Evolutionary conservation across 495 filamentous ascomycete species (phyloP), one percentile per base, ranked within the genome.

Genomic region (Penicillium goetzii): DNA sequence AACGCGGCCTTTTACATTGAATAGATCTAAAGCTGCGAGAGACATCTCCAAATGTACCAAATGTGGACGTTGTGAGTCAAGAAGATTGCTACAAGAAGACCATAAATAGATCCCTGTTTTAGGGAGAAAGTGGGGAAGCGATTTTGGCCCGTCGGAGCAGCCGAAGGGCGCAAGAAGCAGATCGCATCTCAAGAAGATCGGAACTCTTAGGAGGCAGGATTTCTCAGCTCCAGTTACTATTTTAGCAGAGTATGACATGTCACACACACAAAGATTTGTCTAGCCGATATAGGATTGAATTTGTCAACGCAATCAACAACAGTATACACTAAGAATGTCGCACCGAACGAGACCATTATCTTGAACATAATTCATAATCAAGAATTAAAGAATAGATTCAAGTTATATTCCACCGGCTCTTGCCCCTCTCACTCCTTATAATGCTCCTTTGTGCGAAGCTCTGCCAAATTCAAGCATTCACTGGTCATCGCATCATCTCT

Each of bases 381-480:
- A 36, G 34, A 14, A 36, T 12, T 36, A 11, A 5, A 40, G 12
- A 17, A 40, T 15, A 11, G 5, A 17, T 40, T 15, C 3, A 6
- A 40, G 14, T 2, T 15, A 17, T 40, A 40, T 40, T 17, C 36
- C 4, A 40, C 14, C 15, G 17, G 3, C 36, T 5, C 15, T 17
- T 5, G 4, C 14, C 14, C 36, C 36, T 17, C 3, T 65, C 61
- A 76, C 67, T 79, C 78, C 63, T 78, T 76, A 47, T 82, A 82
- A 56, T 79, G 75, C 61, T 78, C 76, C 50, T 66, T 72, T 0
- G 79, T 82, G 49, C 79, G 62, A n/a, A 65, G 28, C 45, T 76
- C 72, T 0, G 79, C 78, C 21, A 60, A 33, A n/a, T 70, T 65
- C 61, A 82, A 63, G 30, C 78, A 81, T 15, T 78, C 72, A 19